Evolutionary conservation across 2,329 filamentous ascomycete species (phyloP), one percentile per base, ranked within the genome.

Genomic region (Colletotrichum orbiculare): DNA sequence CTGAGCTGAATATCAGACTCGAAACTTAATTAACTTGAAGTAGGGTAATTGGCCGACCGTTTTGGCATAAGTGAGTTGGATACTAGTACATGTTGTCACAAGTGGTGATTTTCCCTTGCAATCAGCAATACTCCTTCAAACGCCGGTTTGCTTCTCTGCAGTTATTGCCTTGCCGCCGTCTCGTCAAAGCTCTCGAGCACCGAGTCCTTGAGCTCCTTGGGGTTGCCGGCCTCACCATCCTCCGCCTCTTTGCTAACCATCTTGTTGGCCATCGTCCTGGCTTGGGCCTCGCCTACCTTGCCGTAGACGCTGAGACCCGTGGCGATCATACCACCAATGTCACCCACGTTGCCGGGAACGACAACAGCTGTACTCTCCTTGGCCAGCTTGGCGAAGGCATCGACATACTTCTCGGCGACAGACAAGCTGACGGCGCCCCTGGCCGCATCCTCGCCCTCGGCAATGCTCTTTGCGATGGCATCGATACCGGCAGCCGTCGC

Each of bases 341-440:
- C 96, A 66, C 96, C 96, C 42, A 99, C 93, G 74, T 99, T 98
- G 10, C 96, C 96, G 1, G 96, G 96, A 12, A 99, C 94, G 17
- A 99, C 93, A 35, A 99, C 91, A 5, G 94, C 92, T 4, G 96
- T 99, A 72, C 96, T 93, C 82, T 99, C 94, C 81, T 95, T 96
- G 54, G 96, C 96, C 71, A 99, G 83, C 75, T 94, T 93, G 70
- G 87, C 90, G 74, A 98, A 99, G 4, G 96, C 96, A 49, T 96
- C 95, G 56, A 99, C 96, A 73, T 99, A 99, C 80, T 97, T 97
- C 86, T 99, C 96, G 0, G 96, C 96, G 8, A 99, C 93, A 12
- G 87, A 92, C 67, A 99, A 80, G 73, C 92, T 94, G 48, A 99
- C 86, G 34, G 96, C 96, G 39, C 89, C 88, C 75, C 96, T 91